These are phyloP conservation scores for Fagopyrum tataricum DNA, from an alignment of 148 eudicot genomes.

Conservation along the genomic window DNA sequence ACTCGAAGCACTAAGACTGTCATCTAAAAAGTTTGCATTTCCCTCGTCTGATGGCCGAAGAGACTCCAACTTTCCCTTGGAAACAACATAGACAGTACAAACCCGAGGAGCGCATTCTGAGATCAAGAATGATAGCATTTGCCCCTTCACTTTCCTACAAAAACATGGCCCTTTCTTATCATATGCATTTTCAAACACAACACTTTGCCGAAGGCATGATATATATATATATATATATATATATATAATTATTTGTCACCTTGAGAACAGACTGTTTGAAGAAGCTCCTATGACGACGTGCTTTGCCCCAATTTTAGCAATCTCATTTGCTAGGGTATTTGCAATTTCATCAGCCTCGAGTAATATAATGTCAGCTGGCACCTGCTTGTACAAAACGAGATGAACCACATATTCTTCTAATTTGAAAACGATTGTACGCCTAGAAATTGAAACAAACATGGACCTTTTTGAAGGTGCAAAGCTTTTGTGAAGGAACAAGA, in stretches of 20 bases:
- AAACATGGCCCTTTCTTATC: too few relatives aligned
- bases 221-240: neutral
- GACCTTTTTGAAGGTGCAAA: conserved; percentile 46
- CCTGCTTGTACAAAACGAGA: conserved; percentile 30
- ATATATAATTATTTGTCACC: conserved; percentile 28
- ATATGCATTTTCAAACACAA: neutral
- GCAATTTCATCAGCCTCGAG: conserved; percentile 68
- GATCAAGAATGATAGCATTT: conserved; percentile 49
- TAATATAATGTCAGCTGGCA: conserved; percentile 53
- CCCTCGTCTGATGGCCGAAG: conserved; percentile 60
- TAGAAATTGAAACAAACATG: neutral
- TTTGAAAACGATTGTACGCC: neutral
- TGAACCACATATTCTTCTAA: neutral
- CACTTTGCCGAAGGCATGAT: neutral
- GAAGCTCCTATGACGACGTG: conserved; percentile 85
- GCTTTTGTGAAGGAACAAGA: conserved; percentile 53
- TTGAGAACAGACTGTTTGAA: conserved; percentile 62
- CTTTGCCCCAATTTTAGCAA: conserved; percentile 29
- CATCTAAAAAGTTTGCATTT: conserved; percentile 23
- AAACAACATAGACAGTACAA: conserved; percentile 76
- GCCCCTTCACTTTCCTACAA: conserved; percentile 47
- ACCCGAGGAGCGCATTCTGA: conserved; percentile 53
- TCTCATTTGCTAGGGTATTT: conserved; percentile 39
- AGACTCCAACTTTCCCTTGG: conserved; percentile 73
- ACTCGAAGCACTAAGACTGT: conserved; percentile 36